These are phyloP conservation scores for Colletotrichum shisoi DNA, from an alignment of 2,329 filamentous ascomycete genomes.

Conservation along the genomic window DNA sequence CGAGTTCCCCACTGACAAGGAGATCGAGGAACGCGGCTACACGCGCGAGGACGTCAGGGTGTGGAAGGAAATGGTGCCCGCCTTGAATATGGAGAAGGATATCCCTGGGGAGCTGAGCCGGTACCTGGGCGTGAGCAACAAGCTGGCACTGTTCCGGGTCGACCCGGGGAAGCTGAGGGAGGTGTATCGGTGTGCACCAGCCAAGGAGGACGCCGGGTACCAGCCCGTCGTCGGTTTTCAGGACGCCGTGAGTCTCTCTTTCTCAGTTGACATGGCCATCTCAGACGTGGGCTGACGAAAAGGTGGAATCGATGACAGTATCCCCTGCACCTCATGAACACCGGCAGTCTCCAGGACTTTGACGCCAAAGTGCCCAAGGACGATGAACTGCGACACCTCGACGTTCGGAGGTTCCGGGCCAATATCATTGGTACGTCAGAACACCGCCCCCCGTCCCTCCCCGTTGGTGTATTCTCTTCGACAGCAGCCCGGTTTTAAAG, in stretches of 20 bases:
- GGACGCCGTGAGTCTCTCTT: conserved; percentile 66
- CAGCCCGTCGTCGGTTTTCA: conserved; percentile 73
- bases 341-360: conserved; percentile 69
- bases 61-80: conserved; percentile 66
- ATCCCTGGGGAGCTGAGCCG: conserved; percentile 68
- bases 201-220: conserved; percentile 65
- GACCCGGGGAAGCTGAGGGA: conserved; percentile 65
- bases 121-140: conserved; percentile 72
- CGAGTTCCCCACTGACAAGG: conserved; percentile 63
- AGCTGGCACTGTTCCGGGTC: conserved; percentile 73
- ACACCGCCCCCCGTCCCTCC: not conserved
- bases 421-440: conserved; percentile 69
- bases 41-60: conserved; percentile 67
- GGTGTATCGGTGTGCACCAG: conserved; percentile 68
- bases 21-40: conserved; percentile 68
- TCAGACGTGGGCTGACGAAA: not conserved
- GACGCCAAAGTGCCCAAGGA: conserved; percentile 64
- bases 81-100: conserved; percentile 66
- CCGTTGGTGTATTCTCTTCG: conserved; percentile 4
- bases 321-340: conserved; percentile 72
- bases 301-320: conserved; percentile 56
- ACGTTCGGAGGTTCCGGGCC: conserved; percentile 71
- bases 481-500: too few relatives aligned
- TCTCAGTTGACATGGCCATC: not conserved
- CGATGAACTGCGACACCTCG: conserved; percentile 59